phyloP scores from a whole-genome alignment of 441 rosid species.

The Iberis amara region DNA sequence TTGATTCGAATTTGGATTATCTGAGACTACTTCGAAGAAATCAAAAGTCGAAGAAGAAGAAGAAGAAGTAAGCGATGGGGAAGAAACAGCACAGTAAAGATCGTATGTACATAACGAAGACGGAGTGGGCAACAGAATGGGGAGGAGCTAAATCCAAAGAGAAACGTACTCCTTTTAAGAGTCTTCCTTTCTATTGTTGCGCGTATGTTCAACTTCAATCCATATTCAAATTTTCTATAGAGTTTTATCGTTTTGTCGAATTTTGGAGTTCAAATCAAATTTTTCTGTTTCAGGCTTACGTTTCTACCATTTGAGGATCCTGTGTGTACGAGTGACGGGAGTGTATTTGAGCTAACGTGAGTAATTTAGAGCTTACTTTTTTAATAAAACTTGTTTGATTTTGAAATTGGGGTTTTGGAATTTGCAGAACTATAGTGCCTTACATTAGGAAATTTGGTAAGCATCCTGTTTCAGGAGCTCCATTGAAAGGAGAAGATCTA shows the following conservation, averaged over 20 bases:
- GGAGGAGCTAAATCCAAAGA: slow-evolving; percentile 94
- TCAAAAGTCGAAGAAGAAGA: slow-evolving; percentile 16
- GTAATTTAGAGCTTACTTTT: slow-evolving; percentile 22
- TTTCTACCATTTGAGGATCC: slow-evolving; percentile 82
- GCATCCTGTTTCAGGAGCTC: slow-evolving; percentile 77
- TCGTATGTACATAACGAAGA: slow-evolving; percentile 84
- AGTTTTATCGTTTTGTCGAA: too few relatives aligned
- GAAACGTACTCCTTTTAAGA: slow-evolving; percentile 68
- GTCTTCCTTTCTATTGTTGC: slow-evolving; percentile 97
- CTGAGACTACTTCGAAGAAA: neutral
- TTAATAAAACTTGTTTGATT: neutral
- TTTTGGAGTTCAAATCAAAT: neutral
- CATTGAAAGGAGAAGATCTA: slow-evolving; percentile 68
- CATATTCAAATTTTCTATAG: neutral
- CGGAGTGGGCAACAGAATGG: slow-evolving; percentile 99
- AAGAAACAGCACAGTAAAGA: slow-evolving; percentile 95
- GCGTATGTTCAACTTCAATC: slow-evolving; percentile 42
- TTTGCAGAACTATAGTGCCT: slow-evolving; percentile 66
- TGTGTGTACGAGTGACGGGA: slow-evolving; percentile 76
- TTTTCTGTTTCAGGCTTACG: slow-evolving; percentile 56
- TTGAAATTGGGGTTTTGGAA: slow-evolving; percentile 10
- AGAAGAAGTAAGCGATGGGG: slow-evolving; percentile 43
- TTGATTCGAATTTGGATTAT: too few relatives aligned
- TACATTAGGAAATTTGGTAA: slow-evolving; percentile 77
- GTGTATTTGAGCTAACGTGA: slow-evolving; percentile 79